These are phyloP conservation scores for Cochlearia excelsa DNA, from an alignment of 345 rosid genomes.

Conservation along the genomic window DNA sequence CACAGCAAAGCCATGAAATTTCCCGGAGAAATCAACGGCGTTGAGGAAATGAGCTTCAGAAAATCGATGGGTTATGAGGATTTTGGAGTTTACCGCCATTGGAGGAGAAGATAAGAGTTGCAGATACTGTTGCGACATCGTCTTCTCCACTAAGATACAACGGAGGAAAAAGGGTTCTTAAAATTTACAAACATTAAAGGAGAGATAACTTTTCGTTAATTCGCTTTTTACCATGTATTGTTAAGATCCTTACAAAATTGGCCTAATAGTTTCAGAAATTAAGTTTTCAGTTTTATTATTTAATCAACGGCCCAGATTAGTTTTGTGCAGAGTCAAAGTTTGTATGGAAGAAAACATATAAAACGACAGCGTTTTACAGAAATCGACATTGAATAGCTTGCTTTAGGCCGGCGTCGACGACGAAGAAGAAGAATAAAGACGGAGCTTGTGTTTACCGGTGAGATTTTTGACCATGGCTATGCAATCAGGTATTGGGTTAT, in stretches of 20 bases:
- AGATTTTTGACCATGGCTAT: slow-evolving; percentile 51
- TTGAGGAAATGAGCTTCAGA: slow-evolving; percentile 12
- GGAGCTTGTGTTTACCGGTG: neutral
- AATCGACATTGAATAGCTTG: neutral
- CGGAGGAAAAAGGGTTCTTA: slow-evolving; percentile 1
- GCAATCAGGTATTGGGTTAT: slow-evolving; percentile 72
- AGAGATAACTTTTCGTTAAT: slow-evolving; percentile 1
- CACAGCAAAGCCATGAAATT: slow-evolving; percentile 20
- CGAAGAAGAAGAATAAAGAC: neutral
- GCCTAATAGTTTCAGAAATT: neutral
- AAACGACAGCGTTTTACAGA: neutral
- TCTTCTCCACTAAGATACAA: slow-evolving; percentile 17
- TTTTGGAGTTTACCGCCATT: slow-evolving; percentile 28
- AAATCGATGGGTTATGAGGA: slow-evolving; percentile 37
- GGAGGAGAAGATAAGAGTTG: slow-evolving; percentile 38
- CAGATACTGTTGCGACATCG: slow-evolving; percentile 28
- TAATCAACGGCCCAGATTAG: slow-evolving; percentile 25
- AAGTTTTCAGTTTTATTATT: neutral
- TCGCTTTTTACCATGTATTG: neutral
- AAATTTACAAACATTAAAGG: slow-evolving; percentile 7
- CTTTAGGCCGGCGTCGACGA: slow-evolving; percentile 29
- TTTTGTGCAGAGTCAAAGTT: slow-evolving; percentile 5
- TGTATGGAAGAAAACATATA: neutral
- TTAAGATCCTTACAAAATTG: slow-evolving; percentile 8
- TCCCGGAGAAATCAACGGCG: slow-evolving; percentile 17